These are phyloP conservation scores for Apiospora arundinis DNA, from an alignment of 2,329 filamentous ascomycete species.

Conservation along the genomic window DNA sequence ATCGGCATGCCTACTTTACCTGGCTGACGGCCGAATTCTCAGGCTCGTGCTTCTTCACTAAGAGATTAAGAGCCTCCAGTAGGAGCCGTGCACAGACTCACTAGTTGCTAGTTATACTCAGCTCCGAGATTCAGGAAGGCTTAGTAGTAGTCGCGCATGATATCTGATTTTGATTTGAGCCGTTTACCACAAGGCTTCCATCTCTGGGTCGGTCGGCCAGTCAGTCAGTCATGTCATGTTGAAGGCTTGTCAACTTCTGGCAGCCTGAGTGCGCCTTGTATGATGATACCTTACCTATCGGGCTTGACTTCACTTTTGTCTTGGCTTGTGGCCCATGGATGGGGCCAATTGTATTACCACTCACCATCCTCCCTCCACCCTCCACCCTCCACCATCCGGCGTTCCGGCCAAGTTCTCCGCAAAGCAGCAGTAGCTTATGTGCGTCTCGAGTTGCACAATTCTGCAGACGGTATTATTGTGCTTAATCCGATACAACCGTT, in stretches of 20 bases:
- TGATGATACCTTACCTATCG: not conserved
- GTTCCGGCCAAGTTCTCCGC: slow-evolving; percentile 1
- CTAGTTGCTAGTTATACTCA: not conserved
- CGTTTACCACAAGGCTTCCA: not conserved
- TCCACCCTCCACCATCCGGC: slow-evolving; percentile 1
- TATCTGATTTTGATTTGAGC: not conserved
- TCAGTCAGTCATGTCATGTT: too few species aligned
- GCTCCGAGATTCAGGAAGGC: slow-evolving; percentile 18
- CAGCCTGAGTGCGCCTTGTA: not conserved
- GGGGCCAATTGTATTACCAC: not conserved
- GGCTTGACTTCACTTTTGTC: not conserved
- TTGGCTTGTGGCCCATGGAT: not conserved
- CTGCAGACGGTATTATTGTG: not conserved
- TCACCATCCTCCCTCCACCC: not conserved
- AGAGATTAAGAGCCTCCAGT: slow-evolving; percentile 4
- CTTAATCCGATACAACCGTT: not conserved
- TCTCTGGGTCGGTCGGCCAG: not conserved
- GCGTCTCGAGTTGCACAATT: not conserved
- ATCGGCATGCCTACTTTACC: slow-evolving; percentile 5
- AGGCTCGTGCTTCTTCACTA: not conserved
- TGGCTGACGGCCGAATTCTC: not conserved
- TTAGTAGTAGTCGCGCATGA: not conserved
- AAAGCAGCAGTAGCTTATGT: not conserved
- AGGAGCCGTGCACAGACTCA: not conserved
- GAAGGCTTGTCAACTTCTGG: too few species aligned